Evolutionary conservation across 2,329 filamentous ascomycete species (phyloP).

Genomic region (Chrysoporthe austroafricana): DNA sequence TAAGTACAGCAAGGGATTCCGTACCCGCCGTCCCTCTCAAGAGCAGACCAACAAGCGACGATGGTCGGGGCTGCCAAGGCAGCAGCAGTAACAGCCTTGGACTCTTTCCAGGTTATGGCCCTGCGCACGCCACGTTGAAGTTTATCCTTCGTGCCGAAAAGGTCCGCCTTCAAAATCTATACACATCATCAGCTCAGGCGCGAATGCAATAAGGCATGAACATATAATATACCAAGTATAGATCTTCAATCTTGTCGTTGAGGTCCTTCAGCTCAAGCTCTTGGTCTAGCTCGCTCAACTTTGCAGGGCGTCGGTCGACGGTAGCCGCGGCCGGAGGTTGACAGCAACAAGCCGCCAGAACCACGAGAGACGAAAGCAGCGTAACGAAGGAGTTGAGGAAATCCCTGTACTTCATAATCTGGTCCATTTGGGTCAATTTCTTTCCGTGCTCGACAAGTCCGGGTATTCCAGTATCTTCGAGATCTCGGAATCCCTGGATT

Average conservation of each 20-base stretch:
- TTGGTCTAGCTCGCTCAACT: constrained; percentile 5
- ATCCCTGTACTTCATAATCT: constrained; percentile 44
- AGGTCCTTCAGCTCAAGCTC: constrained; percentile 12
- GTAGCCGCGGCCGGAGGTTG: background rate
- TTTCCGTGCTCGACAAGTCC: constrained; percentile 61
- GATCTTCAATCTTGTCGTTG: background rate
- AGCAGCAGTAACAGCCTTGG: background rate
- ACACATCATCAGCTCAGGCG: background rate
- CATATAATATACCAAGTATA: background rate
- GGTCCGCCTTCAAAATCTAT: background rate
- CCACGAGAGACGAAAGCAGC: constrained; percentile 48
- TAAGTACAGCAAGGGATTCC: background rate
- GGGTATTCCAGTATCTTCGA: constrained; percentile 63
- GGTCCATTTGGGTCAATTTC: constrained; percentile 49
- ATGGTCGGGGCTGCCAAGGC: background rate
- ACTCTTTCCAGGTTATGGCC: background rate
- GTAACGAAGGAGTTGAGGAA: constrained; percentile 58
- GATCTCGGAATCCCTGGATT: constrained; percentile 52
- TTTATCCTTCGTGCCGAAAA: background rate
- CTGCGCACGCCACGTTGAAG: background rate
- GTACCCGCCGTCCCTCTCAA: background rate
- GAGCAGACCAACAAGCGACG: background rate
- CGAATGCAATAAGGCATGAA: background rate
- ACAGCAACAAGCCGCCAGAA: background rate
- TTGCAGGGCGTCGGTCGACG: background rate